Percentiles rank a stretch among this genome's conserved stretches.
Conservation (phyloP, 495 filamentous ascomycete genomes). For the Trypethelium eluteriae region DNA sequence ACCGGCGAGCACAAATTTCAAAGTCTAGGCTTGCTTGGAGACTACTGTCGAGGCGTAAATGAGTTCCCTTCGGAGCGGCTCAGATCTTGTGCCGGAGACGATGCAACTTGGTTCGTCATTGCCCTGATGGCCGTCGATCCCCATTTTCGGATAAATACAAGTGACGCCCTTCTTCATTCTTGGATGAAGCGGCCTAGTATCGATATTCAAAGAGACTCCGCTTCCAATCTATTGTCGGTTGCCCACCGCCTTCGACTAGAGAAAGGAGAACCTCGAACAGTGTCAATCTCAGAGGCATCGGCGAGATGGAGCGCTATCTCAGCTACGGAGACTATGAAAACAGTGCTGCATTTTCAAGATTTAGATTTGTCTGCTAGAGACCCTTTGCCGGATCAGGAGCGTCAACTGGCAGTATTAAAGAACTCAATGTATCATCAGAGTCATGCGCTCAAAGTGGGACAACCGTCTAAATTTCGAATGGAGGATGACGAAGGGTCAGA, state of each 20-base stretch:
- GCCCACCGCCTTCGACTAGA: background rate
- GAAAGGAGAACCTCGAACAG: background rate
- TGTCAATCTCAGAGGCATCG: background rate
- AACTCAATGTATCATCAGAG: background rate
- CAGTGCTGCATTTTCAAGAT: background rate
- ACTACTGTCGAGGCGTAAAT: constrained; percentile 2
- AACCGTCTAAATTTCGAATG: background rate
- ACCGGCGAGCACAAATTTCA: background rate
- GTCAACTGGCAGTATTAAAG: background rate
- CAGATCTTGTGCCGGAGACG: background rate
- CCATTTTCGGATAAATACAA: background rate
- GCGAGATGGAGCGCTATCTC: background rate
- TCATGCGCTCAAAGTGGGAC: background rate
- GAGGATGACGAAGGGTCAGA: background rate
- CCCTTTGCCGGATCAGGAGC: background rate
- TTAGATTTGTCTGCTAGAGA: background rate
- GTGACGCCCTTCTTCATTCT: background rate
- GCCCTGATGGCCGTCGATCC: constrained; percentile 2
- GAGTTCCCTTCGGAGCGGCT: background rate
- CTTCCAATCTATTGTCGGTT: background rate
- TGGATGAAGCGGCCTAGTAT: background rate
- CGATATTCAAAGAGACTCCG: background rate
- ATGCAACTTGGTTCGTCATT: background rate
- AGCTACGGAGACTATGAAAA: background rate
- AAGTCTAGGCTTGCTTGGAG: background rate